Evolutionary conservation across 2,329 filamentous ascomycete species (phyloP), one percentile per base, ranked within the genome.

Genomic region (Trichoderma oligosporum): DNA sequence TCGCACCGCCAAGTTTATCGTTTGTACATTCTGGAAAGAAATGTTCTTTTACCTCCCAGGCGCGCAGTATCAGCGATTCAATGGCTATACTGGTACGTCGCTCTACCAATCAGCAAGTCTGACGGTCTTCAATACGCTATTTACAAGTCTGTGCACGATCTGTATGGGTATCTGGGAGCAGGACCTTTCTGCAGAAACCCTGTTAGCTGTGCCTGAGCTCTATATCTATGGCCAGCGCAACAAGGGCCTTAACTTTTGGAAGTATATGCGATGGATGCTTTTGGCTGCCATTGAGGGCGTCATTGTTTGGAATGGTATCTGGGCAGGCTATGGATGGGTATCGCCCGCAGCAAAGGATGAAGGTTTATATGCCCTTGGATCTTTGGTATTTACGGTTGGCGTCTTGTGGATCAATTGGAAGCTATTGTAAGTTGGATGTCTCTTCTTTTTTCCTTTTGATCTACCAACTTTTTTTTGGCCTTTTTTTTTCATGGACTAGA

Each of bases 81-180:
- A 86, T 33, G 92, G 92, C 7, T 97, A 95, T 69, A 95, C 89
- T 0, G 93, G 92, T 1, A 96, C 92, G 0, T 94, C 88, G 54
- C 78, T 97, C 18, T 97, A 96, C 75, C 91, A 97, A 71, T 83
- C 83, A 1, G 93, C 88, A 74, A 90, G 87, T 62, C 74, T 97
- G 67, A 94, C 88, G 45, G 91, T 96, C 69, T 93, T 97, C 76
- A 97, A 97, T 68, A 94, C 91, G 1, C 81, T 97, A 11, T 97
- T 97, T 72, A 97, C 93, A 0, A 94, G 89, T 58, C 77, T 97
- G 2, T 86, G 87, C 39, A 89, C 94, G 22, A 95, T 97, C 61
- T 88, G 95, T 65, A 82, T 96, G 62, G 93, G 91, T 9, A 87
- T 96, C 16, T 96, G 94, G 74, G 92, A 96, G 68, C 91, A 96